Base-by-base conservation (phyloP, 495 filamentous ascomycete species). In the Penicillium egyptiacum region DNA sequence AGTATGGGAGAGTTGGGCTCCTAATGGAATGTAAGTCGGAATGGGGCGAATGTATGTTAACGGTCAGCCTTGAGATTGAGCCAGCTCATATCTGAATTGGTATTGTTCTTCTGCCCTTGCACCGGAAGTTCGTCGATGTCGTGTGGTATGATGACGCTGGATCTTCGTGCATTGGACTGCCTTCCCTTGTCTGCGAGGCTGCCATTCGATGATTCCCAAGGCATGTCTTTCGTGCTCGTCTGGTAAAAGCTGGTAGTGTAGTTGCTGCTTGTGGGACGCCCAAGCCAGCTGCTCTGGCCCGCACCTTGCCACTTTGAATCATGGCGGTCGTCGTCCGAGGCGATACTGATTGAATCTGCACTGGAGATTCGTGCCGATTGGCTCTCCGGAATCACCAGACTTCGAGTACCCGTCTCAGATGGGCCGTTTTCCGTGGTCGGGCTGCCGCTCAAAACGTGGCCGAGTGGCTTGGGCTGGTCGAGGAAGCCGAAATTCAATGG, bases 51-150 rank as follows among this genome's bases (percentile, higher is more conserved):
- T 17, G 39, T 19, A 31, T 46, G 22, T 70, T 56, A 77, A 54
- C 65, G 67, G 16, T 71, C 69, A 28, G 66, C 68, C 23, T 76
- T 51, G 8, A 91, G 70, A 66, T 90, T 90, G 39, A 91, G 71
- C 88, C 88, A 91, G 72, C 87, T 89, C 83, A 91, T 88, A 68
- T 91, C 88, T 25, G 76, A 72, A 54, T 78, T 76, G 60, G 71
- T 52, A 40, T 74, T 73, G 44, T 55, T 48, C 6, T 39, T 56
- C 39, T 60, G 71, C 1, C 56, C 69, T 22, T 66, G 53, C n/a
- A 70, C 56, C 20, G 75, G 75, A 12, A 73, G 67, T 56, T 78
- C 79, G 33, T 75, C 69, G 45, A 74, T 72, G 11, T 75, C 56
- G 6, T 78, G 75, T 0, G 71, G 51, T 62, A 75, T 68, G 22